Percentiles rank a stretch among this genome's conserved stretches.
phyloP scores from a whole-genome alignment of 139 green algal genomes.

The Nannochloris sp. region DNA sequence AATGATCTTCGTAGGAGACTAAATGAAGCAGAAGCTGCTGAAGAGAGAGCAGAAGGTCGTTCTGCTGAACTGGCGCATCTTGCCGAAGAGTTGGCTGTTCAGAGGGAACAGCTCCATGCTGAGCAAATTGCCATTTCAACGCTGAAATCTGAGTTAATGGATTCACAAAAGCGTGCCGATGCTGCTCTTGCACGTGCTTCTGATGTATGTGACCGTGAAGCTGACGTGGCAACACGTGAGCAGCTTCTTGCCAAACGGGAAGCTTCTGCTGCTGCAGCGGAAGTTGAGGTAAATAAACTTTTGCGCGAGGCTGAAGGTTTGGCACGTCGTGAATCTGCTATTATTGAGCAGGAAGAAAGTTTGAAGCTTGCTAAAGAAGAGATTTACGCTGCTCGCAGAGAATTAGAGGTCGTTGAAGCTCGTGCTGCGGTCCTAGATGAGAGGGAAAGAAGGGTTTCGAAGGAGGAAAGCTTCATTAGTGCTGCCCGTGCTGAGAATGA shows the following conservation, averaged over 20 bases:
- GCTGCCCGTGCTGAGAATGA: conserved; percentile 3
- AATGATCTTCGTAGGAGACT: not conserved
- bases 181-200: not conserved
- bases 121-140: not conserved
- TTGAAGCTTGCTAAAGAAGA: not conserved
- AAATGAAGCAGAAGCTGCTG: not conserved
- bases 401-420: not conserved
- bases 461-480: not conserved
- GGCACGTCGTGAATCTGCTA: not conserved
- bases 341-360: conserved; percentile 5
- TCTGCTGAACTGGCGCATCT: not conserved
- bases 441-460: not conserved
- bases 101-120: not conserved
- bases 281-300: conserved; percentile 15
- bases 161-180: not conserved
- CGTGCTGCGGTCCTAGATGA: not conserved
- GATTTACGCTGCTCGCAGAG: not conserved
- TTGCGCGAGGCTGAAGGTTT: not conserved
- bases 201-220: not conserved
- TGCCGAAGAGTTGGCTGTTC: not conserved
- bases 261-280: not conserved
- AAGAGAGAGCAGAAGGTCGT: not conserved
- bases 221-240: not conserved
- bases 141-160: not conserved
- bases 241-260: not conserved